phyloP scores from a whole-genome alignment of 176 grass and related monocot species.

The Avena atlantica region DNA sequence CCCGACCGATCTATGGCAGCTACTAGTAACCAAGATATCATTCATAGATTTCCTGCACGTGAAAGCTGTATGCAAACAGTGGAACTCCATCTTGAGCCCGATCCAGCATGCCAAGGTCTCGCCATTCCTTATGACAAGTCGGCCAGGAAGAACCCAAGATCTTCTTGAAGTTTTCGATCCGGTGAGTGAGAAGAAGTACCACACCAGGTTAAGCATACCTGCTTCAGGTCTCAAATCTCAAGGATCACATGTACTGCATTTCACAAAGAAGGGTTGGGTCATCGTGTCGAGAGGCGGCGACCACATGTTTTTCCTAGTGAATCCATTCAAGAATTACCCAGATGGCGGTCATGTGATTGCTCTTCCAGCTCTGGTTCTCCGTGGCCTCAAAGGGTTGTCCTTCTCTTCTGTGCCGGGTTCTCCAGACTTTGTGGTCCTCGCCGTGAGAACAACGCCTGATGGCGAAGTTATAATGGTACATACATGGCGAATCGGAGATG shows the following conservation, averaged over 20 bases:
- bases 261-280: constrained; percentile 9
- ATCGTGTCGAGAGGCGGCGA: background rate
- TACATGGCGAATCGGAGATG: constrained; percentile 9
- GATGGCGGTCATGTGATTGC: background rate
- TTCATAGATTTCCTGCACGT: constrained; percentile 8
- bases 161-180: background rate
- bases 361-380: background rate
- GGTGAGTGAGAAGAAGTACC: constrained; percentile 7
- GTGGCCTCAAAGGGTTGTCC: background rate
- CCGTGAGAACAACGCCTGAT: too few relatives aligned
- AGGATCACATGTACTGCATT: background rate
- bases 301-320: background rate
- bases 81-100: background rate
- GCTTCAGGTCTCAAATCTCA: background rate
- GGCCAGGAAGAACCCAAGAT: background rate
- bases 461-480: too few relatives aligned
- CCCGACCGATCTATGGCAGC: background rate
- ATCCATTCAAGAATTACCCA: background rate
- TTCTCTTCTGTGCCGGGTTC: background rate
- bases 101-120: background rate
- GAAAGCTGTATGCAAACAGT: constrained; percentile 8
- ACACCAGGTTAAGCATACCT: background rate
- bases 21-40: background rate
- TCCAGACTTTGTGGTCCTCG: background rate
- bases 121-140: background rate